These are phyloP conservation scores for Chaetomium globosum DNA, from an alignment of 2,329 filamentous ascomycete species.

Conservation along the genomic window DNA sequence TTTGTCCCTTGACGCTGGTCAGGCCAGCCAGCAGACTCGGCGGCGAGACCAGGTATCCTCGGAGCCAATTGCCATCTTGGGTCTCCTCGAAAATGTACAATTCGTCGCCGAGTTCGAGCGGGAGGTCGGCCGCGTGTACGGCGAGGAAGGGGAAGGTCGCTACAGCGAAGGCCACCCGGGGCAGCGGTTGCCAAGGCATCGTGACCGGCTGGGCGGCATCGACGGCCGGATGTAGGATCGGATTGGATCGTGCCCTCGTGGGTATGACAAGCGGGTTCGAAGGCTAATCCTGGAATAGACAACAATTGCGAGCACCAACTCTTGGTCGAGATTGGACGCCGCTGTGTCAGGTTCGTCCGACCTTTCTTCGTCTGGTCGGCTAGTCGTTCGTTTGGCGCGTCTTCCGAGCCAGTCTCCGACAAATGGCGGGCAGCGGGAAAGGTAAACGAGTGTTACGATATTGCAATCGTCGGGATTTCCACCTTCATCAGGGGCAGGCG, in stretches of 20 bases:
- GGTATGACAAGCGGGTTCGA: conserved; percentile 14
- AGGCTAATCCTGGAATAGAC: conserved; percentile 2
- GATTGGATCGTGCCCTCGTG: conserved; percentile 10
- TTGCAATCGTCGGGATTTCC: conserved; percentile 22
- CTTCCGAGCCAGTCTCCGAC: background rate
- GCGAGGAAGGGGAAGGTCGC: conserved; percentile 93
- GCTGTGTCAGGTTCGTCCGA: conserved; percentile 16
- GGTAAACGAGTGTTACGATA: conserved; percentile 11
- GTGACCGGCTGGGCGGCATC: conserved; percentile 40
- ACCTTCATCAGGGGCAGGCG: conserved; percentile 22
- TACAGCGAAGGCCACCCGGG: conserved; percentile 96
- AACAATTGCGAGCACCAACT: background rate
- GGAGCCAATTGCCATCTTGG: conserved; percentile 86
- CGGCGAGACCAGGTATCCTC: conserved; percentile 92
- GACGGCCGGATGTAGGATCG: conserved; percentile 17
- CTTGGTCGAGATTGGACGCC: background rate
- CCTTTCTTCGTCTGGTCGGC: conserved; percentile 1
- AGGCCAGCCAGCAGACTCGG: conserved; percentile 89
- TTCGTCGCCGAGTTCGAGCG: conserved; percentile 96
- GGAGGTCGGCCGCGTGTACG: conserved; percentile 83
- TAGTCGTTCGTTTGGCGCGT: background rate
- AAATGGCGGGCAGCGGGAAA: background rate
- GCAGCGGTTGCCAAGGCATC: conserved; percentile 97
- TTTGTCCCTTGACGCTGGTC: conserved; percentile 88
- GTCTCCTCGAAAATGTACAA: conserved; percentile 98